Evolutionary conservation across 2,329 filamentous ascomycete species (phyloP), one percentile per base, ranked within the genome.

Genomic region (Penicillium sp.): DNA sequence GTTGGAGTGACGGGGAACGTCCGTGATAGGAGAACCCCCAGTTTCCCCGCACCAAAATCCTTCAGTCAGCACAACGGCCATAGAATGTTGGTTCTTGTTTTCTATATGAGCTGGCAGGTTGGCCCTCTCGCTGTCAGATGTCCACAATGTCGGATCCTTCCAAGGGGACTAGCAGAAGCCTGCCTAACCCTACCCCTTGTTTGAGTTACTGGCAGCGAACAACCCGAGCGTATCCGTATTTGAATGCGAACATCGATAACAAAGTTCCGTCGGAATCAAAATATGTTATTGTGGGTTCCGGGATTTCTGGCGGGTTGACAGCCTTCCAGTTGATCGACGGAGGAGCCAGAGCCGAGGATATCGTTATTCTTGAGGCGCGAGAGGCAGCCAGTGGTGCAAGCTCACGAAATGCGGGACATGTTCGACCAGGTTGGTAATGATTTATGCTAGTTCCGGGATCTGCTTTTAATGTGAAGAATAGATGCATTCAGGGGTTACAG

Each of bases 401-500:
- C 46, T 64, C 60, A 3, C 55, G 61, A 11, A 65, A 64, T 46
- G 62, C 62, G 2, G 62, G 62, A 29, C 61, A 65, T 45, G 57
- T 65, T 7, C 60, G 62, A 49, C 62, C 62, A 49, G 62, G 62
- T 64, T 53, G 44, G 56, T 52, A 1, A 13, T 7, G 16, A 6
- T 14, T 32, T 10, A 11, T 27, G 11, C 13, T 14, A 2, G 5
- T 30, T 30, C 16, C n/a, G 14, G 16, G 2, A 18, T 1, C 4
- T 40, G n/a, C n/a, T 9, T 16, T 38, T 47, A 1, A 27, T 32
- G 13, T 19, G 2, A 2, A 8, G 23, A 4, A 8, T 23, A 64
- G 74, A 80, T 58, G 77, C 78, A 0, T 80, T 80, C 58, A 72
- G 78, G 9, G 78, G 78, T 0, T 81, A 79, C 59, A 70, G 67